phyloP scores from a whole-genome alignment of 1,139 yeast genomes.

The Saccharomyces hybrid region DNA sequence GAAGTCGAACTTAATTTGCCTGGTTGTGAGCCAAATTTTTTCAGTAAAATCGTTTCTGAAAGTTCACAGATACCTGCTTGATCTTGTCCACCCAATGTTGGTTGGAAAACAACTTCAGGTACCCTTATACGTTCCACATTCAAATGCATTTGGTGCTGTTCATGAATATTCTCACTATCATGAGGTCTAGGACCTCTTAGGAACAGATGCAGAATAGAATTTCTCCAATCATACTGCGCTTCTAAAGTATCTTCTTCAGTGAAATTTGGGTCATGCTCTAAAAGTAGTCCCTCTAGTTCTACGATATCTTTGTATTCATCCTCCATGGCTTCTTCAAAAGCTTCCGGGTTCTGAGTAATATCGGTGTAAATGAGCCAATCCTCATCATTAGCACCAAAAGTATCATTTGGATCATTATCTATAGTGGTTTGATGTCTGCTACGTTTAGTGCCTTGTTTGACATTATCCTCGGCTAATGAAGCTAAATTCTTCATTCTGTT shows the following conservation, averaged over 20 bases:
- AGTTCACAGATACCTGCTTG: constrained; percentile 87
- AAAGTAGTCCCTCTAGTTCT: constrained; percentile 62
- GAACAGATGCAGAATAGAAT: constrained; percentile 71
- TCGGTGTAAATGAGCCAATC: constrained; percentile 93
- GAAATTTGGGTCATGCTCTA: constrained; percentile 77
- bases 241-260: constrained; percentile 79
- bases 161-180: constrained; percentile 55
- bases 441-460: constrained; percentile 35
- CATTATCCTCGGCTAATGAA: constrained; percentile 70
- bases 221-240: constrained; percentile 78
- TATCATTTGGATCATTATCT: constrained; percentile 88
- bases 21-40: constrained; percentile 53
- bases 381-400: constrained; percentile 92
- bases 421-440: constrained; percentile 56
- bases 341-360: constrained; percentile 61
- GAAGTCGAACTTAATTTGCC: constrained; percentile 29
- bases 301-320: constrained; percentile 56
- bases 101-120: constrained; percentile 88
- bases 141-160: constrained; percentile 81
- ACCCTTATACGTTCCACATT: constrained; percentile 87
- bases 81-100: constrained; percentile 91
- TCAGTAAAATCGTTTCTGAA: constrained; percentile 55
- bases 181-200: constrained; percentile 80
- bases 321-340: constrained; percentile 59
- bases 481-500: constrained; percentile 89